Evolutionary conservation across 1,284 basidiomycete species (phyloP).

Genomic region (Veloboletus limbatus): DNA sequence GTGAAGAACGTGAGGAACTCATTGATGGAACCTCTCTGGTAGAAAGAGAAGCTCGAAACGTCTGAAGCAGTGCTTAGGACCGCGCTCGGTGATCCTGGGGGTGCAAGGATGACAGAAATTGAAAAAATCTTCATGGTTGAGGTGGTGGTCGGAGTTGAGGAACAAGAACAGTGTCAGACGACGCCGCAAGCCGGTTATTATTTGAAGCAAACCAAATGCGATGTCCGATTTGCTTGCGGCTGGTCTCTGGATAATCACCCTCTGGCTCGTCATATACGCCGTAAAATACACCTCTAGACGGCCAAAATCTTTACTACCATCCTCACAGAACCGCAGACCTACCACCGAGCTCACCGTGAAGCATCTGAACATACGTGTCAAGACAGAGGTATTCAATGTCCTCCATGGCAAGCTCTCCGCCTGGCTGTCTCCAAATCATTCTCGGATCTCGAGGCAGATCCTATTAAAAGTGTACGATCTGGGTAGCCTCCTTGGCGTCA

Average conservation of each 20-base stretch:
- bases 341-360: slow-evolving; percentile 26
- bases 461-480: slow-evolving; percentile 46
- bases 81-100: slow-evolving; percentile 55
- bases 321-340: slow-evolving; percentile 20
- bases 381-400: slow-evolving; percentile 53
- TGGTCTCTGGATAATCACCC: slow-evolving; percentile 20
- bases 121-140: slow-evolving; percentile 69
- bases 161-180: no score
- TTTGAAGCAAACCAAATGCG: slow-evolving; percentile 5
- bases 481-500: slow-evolving; percentile 44
- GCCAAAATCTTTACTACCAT: slow-evolving; percentile 22
- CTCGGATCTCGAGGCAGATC: slow-evolving; percentile 18
- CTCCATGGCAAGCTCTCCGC: slow-evolving; percentile 45
- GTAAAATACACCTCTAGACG: slow-evolving; percentile 22
- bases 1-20: slow-evolving; percentile 93
- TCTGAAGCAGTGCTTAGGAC: slow-evolving; percentile 78
- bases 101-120: slow-evolving; percentile 59
- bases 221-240: slow-evolving; percentile 24
- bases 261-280: slow-evolving; percentile 29
- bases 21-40: slow-evolving; percentile 80
- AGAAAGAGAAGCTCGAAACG: slow-evolving; percentile 91
- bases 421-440: slow-evolving; percentile 28
- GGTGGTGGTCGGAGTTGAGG: slow-evolving; percentile 9
- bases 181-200: not conserved
- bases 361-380: slow-evolving; percentile 45